Evolutionary conservation across 75 land plant species (phyloP).

Genomic region (Pinus albicaulis): DNA sequence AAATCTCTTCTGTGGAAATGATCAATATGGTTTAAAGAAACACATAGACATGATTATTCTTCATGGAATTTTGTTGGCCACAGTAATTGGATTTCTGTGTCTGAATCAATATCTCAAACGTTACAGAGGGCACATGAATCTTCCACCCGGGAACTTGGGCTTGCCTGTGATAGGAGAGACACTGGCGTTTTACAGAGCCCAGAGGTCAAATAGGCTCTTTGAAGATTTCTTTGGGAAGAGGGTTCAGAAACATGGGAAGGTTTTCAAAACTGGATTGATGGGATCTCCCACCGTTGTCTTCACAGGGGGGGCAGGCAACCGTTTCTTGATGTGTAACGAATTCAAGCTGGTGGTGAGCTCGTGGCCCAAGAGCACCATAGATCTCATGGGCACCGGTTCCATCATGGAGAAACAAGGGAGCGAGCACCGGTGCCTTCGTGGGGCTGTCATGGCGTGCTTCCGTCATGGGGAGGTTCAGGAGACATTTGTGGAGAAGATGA

Average conservation of each 20-base stretch:
- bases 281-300: conserved; percentile 45
- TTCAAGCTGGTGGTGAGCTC: conserved; percentile 55
- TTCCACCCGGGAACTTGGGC: conserved; percentile 59
- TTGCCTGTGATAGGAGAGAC: conserved; percentile 60
- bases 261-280: conserved; percentile 59
- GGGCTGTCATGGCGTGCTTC: conserved; percentile 28
- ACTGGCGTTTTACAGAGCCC: conserved; percentile 24
- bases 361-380: conserved; percentile 44
- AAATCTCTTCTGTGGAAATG: too few relatives aligned
- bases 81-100: too few relatives aligned
- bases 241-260: conserved; percentile 16
- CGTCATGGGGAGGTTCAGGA: conserved; percentile 20
- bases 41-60: too few relatives aligned
- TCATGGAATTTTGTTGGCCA: too few relatives aligned
- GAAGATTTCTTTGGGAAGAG: conserved; percentile 42
- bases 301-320: conserved; percentile 47
- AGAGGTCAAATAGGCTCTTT: conserved; percentile 16
- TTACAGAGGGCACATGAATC: too few relatives aligned
- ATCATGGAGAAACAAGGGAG: conserved; percentile 37
- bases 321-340: conserved; percentile 52
- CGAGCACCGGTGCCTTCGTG: conserved; percentile 23
- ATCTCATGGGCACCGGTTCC: conserved; percentile 35
- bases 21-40: too few relatives aligned
- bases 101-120: too few relatives aligned
- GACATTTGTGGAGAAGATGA: conserved; percentile 23